Conservation (phyloP, 2,329 filamentous ascomycete species). For the Allantophomopsis lycopodina region DNA sequence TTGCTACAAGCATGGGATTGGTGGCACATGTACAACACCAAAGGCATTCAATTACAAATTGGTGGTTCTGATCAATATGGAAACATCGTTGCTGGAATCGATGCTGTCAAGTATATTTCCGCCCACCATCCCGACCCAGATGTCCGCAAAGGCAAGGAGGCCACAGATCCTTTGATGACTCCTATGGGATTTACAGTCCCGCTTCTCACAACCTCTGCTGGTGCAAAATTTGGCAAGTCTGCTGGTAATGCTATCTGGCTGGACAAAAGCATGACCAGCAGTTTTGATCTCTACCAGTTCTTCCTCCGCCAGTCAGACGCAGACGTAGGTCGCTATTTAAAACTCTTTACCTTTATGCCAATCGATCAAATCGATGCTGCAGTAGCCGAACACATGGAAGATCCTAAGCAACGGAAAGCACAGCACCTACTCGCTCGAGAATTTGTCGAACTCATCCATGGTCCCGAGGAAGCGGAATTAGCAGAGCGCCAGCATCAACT, state of each 20-base stretch:
- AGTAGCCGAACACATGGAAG: conserved; percentile 52
- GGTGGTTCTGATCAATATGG: conserved; percentile 94
- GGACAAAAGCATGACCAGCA: conserved; percentile 63
- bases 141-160: conserved; percentile 27
- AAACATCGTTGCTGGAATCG: conserved; percentile 85
- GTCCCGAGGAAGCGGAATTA: conserved; percentile 44
- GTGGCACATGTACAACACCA: conserved; percentile 68
- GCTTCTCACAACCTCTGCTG: conserved; percentile 71
- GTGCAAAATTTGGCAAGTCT: conserved; percentile 89
- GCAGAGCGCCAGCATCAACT: conserved; percentile 41
- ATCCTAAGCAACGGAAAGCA: conserved; percentile 61
- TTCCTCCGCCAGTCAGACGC: conserved; percentile 73
- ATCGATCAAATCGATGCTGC: conserved; percentile 48
- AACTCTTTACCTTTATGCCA: conserved; percentile 83
- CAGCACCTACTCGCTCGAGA: conserved; percentile 78
- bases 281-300: conserved; percentile 84
- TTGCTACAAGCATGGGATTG: conserved; percentile 94
- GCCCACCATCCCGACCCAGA: conserved; percentile 35
- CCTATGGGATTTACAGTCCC: conserved; percentile 86
- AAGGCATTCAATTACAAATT: conserved; percentile 69
- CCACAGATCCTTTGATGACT: conserved; percentile 15
- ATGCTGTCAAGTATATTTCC: conserved; percentile 66
- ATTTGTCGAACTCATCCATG: conserved; percentile 69
- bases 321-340: conserved; percentile 70
- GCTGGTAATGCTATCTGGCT: conserved; percentile 93